Base-by-base conservation (phyloP, 495 filamentous ascomycete species). In the Astrocystis sublimbata region DNA sequence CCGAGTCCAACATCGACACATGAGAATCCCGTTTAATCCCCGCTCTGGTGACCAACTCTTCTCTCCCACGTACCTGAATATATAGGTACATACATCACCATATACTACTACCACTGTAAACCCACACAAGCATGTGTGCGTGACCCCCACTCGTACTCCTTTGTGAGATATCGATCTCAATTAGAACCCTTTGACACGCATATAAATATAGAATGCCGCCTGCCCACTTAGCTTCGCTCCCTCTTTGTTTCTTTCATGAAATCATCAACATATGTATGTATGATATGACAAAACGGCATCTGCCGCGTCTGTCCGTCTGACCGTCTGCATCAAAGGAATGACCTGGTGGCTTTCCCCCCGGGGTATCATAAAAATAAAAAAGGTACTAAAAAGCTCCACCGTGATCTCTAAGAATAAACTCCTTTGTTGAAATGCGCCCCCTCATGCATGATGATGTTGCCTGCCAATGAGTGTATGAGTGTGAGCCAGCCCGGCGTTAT, bases 51-150 rank as follows among this genome's bases (percentile, higher is more conserved):
- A 19, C 35, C 26, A 1, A 21, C 12, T n/a, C 4, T 40, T 26
- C 21, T 17, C 31, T 52, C 30, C 49, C 49, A 28, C 31, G 10
- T n/a, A n/a, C n/a, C n/a, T n/a, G n/a, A n/a, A n/a, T n/a, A n/a
- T n/a, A n/a, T n/a, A n/a, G n/a, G n/a, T n/a, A n/a, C n/a, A n/a
- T n/a, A n/a, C n/a, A 49, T 49, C 24, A 2, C 24, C 28, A 57
- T 5, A 10, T 15, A 6, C 40, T 15, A 4, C 2, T 15, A 26
- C 36, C 35, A 23, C 38, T 36, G 13, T 45, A 23, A 53, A 13
- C 35, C 36, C 24, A 57, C 24, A 41, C 52, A 61, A n/a, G 58
- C 58, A 61, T 61, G 58, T 35, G 28, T 61, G 45, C 58, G 47
- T 45, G 45, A 61, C n/a, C 1, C 28, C 21, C 33, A 47, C 58